Percentiles rank a stretch among this genome's conserved stretches.
phyloP scores from a whole-genome alignment of 2,329 filamentous ascomycete species.

The Arthrobotrys entomopaga region DNA sequence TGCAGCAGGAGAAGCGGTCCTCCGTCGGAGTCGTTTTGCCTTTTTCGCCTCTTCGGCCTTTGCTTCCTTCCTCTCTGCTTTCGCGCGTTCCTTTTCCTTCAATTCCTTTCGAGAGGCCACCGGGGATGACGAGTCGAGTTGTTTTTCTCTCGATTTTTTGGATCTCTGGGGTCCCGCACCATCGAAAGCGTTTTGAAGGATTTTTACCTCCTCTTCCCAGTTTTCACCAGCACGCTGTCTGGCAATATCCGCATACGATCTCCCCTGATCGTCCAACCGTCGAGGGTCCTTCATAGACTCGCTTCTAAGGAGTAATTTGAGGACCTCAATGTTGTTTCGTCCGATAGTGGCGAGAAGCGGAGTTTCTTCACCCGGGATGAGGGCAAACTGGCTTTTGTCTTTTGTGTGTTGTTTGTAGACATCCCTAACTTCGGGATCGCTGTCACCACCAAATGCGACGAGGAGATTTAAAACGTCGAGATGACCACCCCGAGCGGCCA shows the following conservation, averaged over 20 bases:
- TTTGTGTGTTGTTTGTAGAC: conserved; percentile 55
- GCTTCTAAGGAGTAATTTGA: conserved; percentile 77
- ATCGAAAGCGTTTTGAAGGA: conserved; percentile 80
- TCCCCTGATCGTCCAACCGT: conserved; percentile 74
- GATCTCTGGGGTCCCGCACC: conserved; percentile 60
- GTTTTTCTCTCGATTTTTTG: conserved; percentile 31
- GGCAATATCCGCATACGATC: conserved; percentile 88
- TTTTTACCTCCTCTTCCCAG: conserved; percentile 86
- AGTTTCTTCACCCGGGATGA: conserved; percentile 77
- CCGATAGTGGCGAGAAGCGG: conserved; percentile 95
- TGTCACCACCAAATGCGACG: conserved; percentile 73
- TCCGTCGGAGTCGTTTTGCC: conserved; percentile 47
- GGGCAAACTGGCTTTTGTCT: conserved; percentile 56
- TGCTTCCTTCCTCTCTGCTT: conserved; percentile 31
- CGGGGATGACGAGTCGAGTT: conserved; percentile 44
- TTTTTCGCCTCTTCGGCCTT: conserved; percentile 51
- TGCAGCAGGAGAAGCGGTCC: conserved; percentile 36
- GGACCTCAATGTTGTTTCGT: conserved; percentile 83
- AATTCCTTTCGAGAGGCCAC: conserved; percentile 40
- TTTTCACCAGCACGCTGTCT: conserved; percentile 82
- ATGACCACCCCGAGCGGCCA: conserved; percentile 90
- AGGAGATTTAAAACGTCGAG: conserved; percentile 84
- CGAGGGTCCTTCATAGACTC: conserved; percentile 79
- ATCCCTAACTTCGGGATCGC: conserved; percentile 66
- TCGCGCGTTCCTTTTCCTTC: conserved; percentile 38